Evolutionary conservation across 331 rosid species (phyloP).

Genomic region (Phaseolus coccineus): DNA sequence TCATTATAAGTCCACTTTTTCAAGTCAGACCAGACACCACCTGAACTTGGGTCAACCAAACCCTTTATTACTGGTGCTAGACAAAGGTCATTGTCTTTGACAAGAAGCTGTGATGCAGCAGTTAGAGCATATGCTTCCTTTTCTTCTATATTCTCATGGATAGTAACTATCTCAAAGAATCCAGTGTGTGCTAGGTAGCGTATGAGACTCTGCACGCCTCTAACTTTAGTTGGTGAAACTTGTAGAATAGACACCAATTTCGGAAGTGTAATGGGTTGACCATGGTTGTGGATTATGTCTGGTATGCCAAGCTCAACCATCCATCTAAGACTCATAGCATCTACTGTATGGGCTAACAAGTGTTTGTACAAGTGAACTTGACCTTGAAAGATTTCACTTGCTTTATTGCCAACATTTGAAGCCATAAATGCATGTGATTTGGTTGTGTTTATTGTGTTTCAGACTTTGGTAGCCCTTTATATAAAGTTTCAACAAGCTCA

Average conservation of each 20-base stretch:
- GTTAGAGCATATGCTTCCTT: slow-evolving; percentile 43
- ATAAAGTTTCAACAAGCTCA: not conserved
- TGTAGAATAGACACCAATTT: not conserved
- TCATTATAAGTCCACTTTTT: slow-evolving; percentile 31
- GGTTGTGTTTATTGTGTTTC: not conserved
- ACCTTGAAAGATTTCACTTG: not conserved
- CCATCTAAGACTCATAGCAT: not conserved
- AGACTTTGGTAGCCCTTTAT: not conserved
- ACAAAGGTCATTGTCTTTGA: slow-evolving; percentile 21
- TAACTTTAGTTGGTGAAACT: not conserved
- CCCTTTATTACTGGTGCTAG: slow-evolving; percentile 34
- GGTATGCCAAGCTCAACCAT: not conserved
- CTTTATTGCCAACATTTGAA: not conserved
- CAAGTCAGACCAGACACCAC: not conserved
- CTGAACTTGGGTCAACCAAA: not conserved
- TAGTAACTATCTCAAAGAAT: slow-evolving; percentile 25
- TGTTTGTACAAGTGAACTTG: slow-evolving; percentile 13
- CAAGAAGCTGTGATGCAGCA: slow-evolving; percentile 25
- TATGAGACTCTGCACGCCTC: not conserved
- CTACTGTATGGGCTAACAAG: not conserved
- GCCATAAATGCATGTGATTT: not conserved
- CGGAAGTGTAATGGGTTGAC: slow-evolving; percentile 1
- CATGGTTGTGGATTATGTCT: slow-evolving; percentile 12
- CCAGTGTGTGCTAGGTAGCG: slow-evolving; percentile 35
- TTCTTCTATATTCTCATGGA: not conserved